Conservation (phyloP, 495 filamentous ascomycete species). For the Pseudomonodictys pantanalensis region DNA sequence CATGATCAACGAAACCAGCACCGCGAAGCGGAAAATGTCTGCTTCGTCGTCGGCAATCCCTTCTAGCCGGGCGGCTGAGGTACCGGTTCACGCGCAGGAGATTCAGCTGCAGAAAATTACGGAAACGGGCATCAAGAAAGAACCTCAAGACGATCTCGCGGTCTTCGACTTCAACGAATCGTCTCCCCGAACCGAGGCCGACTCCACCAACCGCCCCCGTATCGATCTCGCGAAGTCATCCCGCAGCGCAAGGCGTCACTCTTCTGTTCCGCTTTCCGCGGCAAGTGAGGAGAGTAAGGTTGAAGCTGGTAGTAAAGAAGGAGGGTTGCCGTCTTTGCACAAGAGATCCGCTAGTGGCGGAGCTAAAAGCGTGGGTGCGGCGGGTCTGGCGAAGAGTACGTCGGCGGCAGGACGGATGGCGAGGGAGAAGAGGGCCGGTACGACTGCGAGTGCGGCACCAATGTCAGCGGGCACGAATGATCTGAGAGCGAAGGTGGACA, state of each 20-base stretch:
- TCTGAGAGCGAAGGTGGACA: not conserved
- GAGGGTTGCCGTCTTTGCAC: conserved; percentile 13
- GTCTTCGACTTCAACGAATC: conserved; percentile 43
- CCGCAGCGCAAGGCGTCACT: conserved; percentile 17
- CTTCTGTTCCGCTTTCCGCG: not conserved
- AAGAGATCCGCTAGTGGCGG: conserved; percentile 5
- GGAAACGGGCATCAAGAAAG: conserved; percentile 15
- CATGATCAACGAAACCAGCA: not conserved
- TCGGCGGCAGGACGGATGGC: not conserved
- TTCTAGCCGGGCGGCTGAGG: too few relatives aligned
- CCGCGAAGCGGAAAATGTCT: conserved; percentile 4
- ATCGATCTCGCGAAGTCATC: conserved; percentile 17
- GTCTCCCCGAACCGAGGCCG: conserved; percentile 19
- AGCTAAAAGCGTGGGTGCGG: conserved; percentile 5
- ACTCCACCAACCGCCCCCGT: not conserved
- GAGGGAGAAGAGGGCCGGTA: conserved; percentile 3
- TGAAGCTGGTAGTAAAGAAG: not conserved
- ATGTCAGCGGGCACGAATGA: not conserved
- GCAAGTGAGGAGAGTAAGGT: not conserved
- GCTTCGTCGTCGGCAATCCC: too few relatives aligned
- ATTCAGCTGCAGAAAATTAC: too few relatives aligned
- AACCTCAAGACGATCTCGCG: conserved; percentile 30
- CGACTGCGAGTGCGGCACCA: not conserved
- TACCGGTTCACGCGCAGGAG: too few relatives aligned
- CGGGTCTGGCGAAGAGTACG: conserved; percentile 1